Evolutionary conservation across 805 yeast genomes (phyloP).

Genomic region (Limtongia smithiae): DNA sequence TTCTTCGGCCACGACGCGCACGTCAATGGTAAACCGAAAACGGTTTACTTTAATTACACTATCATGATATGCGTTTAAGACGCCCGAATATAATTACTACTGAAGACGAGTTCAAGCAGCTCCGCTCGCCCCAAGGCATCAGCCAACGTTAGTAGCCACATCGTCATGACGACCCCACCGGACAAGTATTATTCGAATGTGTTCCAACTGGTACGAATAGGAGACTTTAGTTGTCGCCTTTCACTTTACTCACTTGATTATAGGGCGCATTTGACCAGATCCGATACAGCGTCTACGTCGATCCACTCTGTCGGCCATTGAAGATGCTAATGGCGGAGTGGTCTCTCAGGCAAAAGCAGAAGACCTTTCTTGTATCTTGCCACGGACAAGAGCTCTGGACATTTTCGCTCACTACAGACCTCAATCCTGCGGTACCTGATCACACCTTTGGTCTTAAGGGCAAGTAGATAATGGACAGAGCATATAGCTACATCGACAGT

Average conservation of each 20-base stretch:
- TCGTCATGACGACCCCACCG: constrained; percentile 16
- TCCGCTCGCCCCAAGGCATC: too few species aligned
- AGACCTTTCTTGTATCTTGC: constrained; percentile 18
- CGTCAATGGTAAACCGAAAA: too few species aligned
- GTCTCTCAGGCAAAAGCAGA: constrained; percentile 20
- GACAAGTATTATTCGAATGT: constrained; percentile 23
- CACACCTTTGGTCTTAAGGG: constrained; percentile 25
- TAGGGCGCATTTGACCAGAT: constrained; percentile 26
- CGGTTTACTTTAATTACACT: too few species aligned
- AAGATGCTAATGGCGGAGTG: constrained; percentile 24
- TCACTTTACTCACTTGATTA: neutral
- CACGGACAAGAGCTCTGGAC: constrained; percentile 28
- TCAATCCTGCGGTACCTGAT: constrained; percentile 20
- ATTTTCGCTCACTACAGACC: constrained; percentile 19
- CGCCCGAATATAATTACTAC: too few species aligned
- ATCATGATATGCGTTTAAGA: too few species aligned
- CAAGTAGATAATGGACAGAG: too few species aligned
- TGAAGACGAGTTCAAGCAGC: too few species aligned
- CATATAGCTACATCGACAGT: too few species aligned
- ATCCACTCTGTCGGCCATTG: constrained; percentile 25
- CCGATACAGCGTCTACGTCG: constrained; percentile 25
- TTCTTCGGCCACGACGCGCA: too few species aligned
- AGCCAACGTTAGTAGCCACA: neutral
- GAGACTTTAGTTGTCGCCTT: neutral
- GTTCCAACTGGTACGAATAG: constrained; percentile 19